phyloP scores from a whole-genome alignment of 345 rosid genomes.

The Camelina neglecta region DNA sequence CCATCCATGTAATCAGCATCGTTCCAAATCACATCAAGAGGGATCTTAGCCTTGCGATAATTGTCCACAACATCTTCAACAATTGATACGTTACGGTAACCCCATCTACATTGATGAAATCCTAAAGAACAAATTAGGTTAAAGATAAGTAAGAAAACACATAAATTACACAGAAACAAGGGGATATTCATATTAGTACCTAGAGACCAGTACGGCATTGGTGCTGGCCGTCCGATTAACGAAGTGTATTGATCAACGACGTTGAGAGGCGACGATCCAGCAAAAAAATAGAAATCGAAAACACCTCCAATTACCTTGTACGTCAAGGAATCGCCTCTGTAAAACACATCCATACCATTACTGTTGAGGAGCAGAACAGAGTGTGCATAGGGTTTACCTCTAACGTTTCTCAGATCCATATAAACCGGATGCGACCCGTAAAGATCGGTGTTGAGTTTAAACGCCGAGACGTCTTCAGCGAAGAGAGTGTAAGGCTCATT shows the following conservation, averaged over 20 bases:
- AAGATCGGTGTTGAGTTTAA: conserved; percentile 80
- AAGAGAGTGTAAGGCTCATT: conserved; percentile 93
- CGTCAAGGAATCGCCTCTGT: conserved; percentile 78
- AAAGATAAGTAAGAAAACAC: too few relatives aligned
- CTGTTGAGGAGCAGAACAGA: conserved; percentile 84
- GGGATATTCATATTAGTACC: conserved; percentile 46
- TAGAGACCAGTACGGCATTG: conserved; percentile 98
- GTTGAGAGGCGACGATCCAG: conserved; percentile 75
- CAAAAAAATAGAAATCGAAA: conserved; percentile 84
- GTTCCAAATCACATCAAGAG: conserved; percentile 94
- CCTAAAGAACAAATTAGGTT: conserved; percentile 43
- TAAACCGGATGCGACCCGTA: conserved; percentile 95
- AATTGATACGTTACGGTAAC: conserved; percentile 90
- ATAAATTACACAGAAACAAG: too few relatives aligned
- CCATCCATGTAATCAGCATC: conserved; percentile 99
- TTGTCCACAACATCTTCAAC: conserved; percentile 91
- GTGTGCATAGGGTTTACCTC: conserved; percentile 67
- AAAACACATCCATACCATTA: conserved; percentile 97
- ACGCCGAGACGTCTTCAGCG: conserved; percentile 83
- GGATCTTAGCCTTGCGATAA: conserved; percentile 82
- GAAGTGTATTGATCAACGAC: conserved; percentile 91
- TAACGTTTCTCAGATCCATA: conserved; percentile 91
- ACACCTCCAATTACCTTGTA: conserved; percentile 95
- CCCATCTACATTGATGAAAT: conserved; percentile 99
- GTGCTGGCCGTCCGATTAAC: conserved; percentile 91